These are phyloP conservation scores for Xylariaceae sp. DNA, from an alignment of 2,329 filamentous ascomycete genomes.

Conservation along the genomic window DNA sequence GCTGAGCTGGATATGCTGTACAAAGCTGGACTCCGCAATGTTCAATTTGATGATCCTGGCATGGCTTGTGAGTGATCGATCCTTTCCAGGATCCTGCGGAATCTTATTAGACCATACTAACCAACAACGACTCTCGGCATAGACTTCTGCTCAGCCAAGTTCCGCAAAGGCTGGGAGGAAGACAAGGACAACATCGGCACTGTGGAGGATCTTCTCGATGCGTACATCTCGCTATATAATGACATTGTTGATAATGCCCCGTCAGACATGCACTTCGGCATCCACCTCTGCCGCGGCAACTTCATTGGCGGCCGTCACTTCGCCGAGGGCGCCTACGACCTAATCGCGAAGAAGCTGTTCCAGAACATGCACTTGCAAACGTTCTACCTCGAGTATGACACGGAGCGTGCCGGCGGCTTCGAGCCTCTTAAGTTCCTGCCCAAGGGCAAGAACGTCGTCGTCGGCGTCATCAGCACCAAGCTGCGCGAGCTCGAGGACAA, in stretches of 20 bases:
- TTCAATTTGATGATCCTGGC: constrained; percentile 66
- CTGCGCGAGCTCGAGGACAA: constrained; percentile 59
- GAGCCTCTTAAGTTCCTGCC: constrained; percentile 61
- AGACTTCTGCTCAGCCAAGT: constrained; percentile 72
- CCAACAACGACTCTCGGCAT: too few relatives aligned
- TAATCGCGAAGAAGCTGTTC: constrained; percentile 64
- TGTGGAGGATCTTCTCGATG: constrained; percentile 67
- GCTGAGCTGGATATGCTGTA: constrained; percentile 59
- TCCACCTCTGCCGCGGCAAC: constrained; percentile 70
- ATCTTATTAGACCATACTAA: neutral
- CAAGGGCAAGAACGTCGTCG: constrained; percentile 58
- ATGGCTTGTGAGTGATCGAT: constrained; percentile 51
- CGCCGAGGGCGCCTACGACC: constrained; percentile 62
- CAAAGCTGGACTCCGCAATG: constrained; percentile 58
- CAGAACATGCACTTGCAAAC: constrained; percentile 59
- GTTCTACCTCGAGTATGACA: constrained; percentile 69
- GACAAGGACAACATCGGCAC: constrained; percentile 65
- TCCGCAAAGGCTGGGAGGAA: constrained; percentile 65
- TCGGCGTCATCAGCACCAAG: constrained; percentile 63
- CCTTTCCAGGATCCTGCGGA: neutral
- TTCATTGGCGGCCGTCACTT: constrained; percentile 65
- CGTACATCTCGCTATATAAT: constrained; percentile 76
- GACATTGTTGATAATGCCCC: constrained; percentile 62
- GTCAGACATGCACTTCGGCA: constrained; percentile 68
- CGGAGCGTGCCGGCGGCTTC: constrained; percentile 60